phyloP scores from a whole-genome alignment of 352 stramenopile genomes.

The Phytophthora idaei region DNA sequence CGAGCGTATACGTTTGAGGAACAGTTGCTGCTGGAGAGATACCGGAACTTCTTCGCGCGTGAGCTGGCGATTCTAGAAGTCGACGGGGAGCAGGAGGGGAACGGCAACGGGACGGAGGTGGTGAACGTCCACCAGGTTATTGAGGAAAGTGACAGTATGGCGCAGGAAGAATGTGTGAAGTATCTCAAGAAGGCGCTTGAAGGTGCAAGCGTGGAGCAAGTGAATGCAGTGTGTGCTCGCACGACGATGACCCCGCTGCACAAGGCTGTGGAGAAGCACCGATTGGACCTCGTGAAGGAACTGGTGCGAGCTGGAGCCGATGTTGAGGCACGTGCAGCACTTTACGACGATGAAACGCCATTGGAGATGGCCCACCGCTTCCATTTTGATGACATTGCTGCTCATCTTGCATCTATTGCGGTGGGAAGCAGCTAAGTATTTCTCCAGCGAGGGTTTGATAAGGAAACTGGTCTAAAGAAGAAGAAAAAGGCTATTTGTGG shows the following conservation, averaged over 20 bases:
- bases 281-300: conserved; percentile 51
- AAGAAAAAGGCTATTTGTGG: background rate
- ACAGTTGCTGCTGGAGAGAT: conserved; percentile 63
- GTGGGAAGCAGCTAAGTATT: conserved; percentile 19
- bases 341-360: conserved; percentile 70
- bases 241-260: conserved; percentile 72
- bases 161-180: conserved; percentile 9
- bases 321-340: conserved; percentile 38
- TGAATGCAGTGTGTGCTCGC: conserved; percentile 54
- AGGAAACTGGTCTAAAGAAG: background rate
- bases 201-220: conserved; percentile 17
- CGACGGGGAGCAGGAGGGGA: conserved; percentile 15
- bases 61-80: conserved; percentile 43
- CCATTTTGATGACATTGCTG: conserved; percentile 48
- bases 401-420: conserved; percentile 28
- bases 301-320: conserved; percentile 52
- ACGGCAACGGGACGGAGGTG: background rate
- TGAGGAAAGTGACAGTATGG: conserved; percentile 35
- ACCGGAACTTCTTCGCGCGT: conserved; percentile 47
- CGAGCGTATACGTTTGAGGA: conserved; percentile 62
- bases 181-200: conserved; percentile 22
- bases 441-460: background rate
- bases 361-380: conserved; percentile 68
- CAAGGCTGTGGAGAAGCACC: conserved; percentile 69
- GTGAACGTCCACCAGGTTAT: conserved; percentile 54